Base-by-base conservation (phyloP, 2,329 filamentous ascomycete species). In the Onygenales sp. region DNA sequence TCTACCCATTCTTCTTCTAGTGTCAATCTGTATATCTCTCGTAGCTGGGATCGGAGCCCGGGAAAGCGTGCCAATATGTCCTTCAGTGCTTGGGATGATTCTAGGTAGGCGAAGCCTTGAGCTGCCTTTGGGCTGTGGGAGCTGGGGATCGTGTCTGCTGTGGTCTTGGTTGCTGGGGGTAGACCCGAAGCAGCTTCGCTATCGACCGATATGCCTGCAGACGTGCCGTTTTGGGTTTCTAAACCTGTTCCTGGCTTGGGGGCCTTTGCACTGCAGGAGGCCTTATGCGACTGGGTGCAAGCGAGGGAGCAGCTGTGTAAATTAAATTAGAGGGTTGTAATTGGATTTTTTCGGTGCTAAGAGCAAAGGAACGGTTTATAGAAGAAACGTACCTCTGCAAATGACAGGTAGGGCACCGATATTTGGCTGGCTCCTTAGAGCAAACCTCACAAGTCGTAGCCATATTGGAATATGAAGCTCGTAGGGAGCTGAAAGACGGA, bases 201-300 rank as follows among this genome's bases (percentile, higher is more conserved):
- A 34, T 14, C 13, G n/a, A 11, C 14, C 14, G 14, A 17, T 17
- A 17, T 14, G 21, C n/a, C 11, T 49, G 9, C 33, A 49, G 17
- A 9, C 5, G 33, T 47, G 14, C 44, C 27, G 8, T 34, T 43
- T 43, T 45, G 32, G 31, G 58, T 51, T 17, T 52, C 14, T n/a
- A 58, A n/a, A 21, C 55, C 52, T 14, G 40, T 52, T 39, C 55
- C 55, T 14, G 49, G 40, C 8, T 48, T 40, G 37, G 57, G 42
- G 21, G 49, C 49, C 45, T 56, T 43, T 10, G 68, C 66, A 17
- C 63, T 61, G 56, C 73, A 76, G 53, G 68, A 68, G 14, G 66
- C 65, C 59, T 74, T 74, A 59, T 76, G 73, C 4, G 66, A 63
- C 52, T 74, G 69, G 39, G 70, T 71, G 59, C 74, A 76, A 34